Percentiles rank a stretch among this genome's conserved stretches.
These are phyloP conservation scores for Xylaria castorea DNA, from an alignment of 495 filamentous ascomycete species.

Conservation along the genomic window DNA sequence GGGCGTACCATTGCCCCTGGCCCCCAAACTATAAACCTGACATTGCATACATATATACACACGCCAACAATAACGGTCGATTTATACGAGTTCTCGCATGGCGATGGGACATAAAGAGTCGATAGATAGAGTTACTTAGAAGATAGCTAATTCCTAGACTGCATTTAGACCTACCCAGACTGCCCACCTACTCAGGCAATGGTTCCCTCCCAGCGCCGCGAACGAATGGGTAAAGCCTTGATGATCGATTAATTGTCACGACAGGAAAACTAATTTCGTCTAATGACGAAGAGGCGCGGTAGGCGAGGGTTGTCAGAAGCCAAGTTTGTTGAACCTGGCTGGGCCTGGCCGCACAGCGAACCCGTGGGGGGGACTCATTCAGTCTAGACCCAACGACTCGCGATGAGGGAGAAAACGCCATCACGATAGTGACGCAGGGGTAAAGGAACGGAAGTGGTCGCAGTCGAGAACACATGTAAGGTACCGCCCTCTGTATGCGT, in stretches of 20 bases:
- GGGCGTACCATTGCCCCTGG: constrained; percentile 14
- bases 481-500: not conserved
- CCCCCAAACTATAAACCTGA: constrained; percentile 19
- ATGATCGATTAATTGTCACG: constrained; percentile 9
- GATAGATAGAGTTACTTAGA: constrained; percentile 19
- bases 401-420: not conserved
- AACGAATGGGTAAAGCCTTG: not conserved
- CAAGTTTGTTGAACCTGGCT: not conserved
- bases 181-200: not conserved
- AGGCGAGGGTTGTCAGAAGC: not conserved
- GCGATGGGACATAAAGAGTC: constrained; percentile 6
- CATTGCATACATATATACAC: constrained; percentile 4
- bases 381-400: constrained; percentile 15
- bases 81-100: not conserved
- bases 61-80: not conserved
- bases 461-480: constrained; percentile 7
- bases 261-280: constrained; percentile 2
- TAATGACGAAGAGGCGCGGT: not conserved
- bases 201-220: not conserved
- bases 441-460: not conserved
- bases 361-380: not conserved
- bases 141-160: constrained; percentile 14
- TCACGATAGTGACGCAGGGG: constrained; percentile 9
- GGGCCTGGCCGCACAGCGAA: not conserved
- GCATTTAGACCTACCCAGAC: constrained; percentile 7